Conservation (phyloP, 2,329 filamentous ascomycete species). For the Microdochium paspali region DNA sequence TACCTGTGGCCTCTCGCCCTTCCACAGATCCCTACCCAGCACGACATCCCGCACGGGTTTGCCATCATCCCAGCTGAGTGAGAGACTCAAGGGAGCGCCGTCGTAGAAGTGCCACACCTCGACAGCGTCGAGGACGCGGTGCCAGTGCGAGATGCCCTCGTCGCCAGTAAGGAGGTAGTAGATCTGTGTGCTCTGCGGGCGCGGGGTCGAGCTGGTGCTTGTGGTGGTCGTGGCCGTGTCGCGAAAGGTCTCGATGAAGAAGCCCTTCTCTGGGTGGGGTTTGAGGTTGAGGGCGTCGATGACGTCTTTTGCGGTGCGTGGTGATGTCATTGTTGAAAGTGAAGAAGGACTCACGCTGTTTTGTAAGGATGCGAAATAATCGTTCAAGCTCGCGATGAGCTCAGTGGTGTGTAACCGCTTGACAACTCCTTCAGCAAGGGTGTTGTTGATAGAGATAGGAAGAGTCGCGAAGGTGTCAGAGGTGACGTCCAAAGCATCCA, state of each 20-base stretch:
- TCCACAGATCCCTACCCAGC: conserved; percentile 33
- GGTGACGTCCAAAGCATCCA: too few relatives aligned
- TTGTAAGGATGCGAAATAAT: too few relatives aligned
- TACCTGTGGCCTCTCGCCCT: conserved; percentile 31
- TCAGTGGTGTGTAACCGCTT: too few relatives aligned
- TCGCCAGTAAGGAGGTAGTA: conserved; percentile 41
- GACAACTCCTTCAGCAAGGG: too few relatives aligned
- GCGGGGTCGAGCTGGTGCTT: conserved; percentile 18
- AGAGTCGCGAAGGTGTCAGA: too few relatives aligned
- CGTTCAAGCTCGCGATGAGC: too few relatives aligned
- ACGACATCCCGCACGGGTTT: conserved; percentile 20
- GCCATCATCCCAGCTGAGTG: conserved; percentile 33
- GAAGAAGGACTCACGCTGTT: too few relatives aligned
- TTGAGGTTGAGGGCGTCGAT: conserved; percentile 30
- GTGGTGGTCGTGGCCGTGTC: conserved; percentile 17
- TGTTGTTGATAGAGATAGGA: too few relatives aligned
- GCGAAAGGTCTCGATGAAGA: conserved; percentile 34
- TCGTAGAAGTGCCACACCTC: conserved; percentile 46
- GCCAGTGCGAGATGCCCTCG: conserved; percentile 35
- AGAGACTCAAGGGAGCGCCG: conserved; percentile 37
- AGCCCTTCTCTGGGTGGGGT: conserved; percentile 39
- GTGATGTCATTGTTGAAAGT: conserved; percentile 4
- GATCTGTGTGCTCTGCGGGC: conserved; percentile 37
- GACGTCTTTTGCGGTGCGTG: conserved; percentile 30
- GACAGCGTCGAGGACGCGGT: conserved; percentile 33